These are phyloP conservation scores for Neurospora cerealis DNA, from an alignment of 495 filamentous ascomycete species.

Conservation along the genomic window DNA sequence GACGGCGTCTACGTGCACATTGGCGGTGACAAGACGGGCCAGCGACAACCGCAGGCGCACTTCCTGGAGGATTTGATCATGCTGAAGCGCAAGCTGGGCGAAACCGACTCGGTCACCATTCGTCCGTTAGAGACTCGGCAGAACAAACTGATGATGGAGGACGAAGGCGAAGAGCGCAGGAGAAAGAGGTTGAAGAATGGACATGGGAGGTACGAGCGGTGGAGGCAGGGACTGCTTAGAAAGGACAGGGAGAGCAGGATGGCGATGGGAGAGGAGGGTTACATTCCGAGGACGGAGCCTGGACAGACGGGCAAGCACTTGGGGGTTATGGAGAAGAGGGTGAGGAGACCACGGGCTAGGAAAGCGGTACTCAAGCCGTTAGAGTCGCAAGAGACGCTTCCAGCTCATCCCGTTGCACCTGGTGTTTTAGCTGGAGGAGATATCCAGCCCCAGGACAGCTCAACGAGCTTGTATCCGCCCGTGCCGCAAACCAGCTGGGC, in stretches of 20 bases:
- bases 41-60: slow-evolving; percentile 31
- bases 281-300: slow-evolving; percentile 8
- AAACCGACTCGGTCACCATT: slow-evolving; percentile 44
- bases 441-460: not conserved
- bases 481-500: not conserved
- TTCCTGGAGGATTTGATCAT: slow-evolving; percentile 36
- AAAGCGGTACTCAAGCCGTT: not conserved
- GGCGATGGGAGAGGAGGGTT: slow-evolving; percentile 4
- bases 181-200: slow-evolving; percentile 16
- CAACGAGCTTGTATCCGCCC: not conserved
- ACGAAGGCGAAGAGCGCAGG: slow-evolving; percentile 20
- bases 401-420: not conserved
- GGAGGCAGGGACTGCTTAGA: slow-evolving; percentile 14
- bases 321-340: not conserved
- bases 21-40: slow-evolving; percentile 24
- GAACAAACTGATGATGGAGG: slow-evolving; percentile 22
- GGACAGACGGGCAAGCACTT: slow-evolving; percentile 12
- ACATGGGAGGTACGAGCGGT: slow-evolving; percentile 15
- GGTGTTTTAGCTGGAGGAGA: not conserved
- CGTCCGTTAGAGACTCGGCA: slow-evolving; percentile 27
- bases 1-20: slow-evolving; percentile 25
- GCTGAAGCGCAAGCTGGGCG: slow-evolving; percentile 43
- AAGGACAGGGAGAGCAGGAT: slow-evolving; percentile 4
- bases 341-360: not conserved
- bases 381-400: not conserved